Evolutionary conservation across 2,329 filamentous ascomycete genomes (phyloP), one percentile per base, ranked within the genome.

Genomic region (Penicillium sp.): DNA sequence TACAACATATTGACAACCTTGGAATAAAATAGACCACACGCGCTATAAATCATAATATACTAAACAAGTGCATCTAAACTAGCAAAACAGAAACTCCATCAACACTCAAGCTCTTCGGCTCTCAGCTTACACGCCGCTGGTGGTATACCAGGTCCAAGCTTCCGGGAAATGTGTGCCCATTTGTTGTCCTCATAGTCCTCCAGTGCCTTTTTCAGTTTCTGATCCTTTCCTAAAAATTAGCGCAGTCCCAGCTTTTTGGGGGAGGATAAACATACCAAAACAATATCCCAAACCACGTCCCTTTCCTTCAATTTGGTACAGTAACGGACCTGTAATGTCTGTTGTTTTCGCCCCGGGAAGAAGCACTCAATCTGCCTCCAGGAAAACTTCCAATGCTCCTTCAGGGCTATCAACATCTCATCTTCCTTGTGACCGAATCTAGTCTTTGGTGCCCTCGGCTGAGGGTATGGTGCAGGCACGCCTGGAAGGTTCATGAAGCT

Each of bases 331-430:
- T 96, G 90, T 53, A 96, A 72, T 28, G 90, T 95, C 17, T 90
- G 90, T 40, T 87, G 94, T 51, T 87, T 93, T 51, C 90, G 78
- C 1, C 89, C 90, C 0, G 90, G 90, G 61, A 96, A 96, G 71
- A 95, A 95, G 64, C 95, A 90, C 49, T 89, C 88, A 63, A 96
- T 96, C 75, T 96, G 90, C 72, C 95, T 95, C 90, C 90, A 96
- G 4, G 90, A 95, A 65, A 96, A 75, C 64, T 88, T 90, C 69
- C 93, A 94, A 64, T 93, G 90, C 71, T 96, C 90, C 69, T 96
- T 96, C 54, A 96, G 75, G 64, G 95, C 87, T 49, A 95, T 84
- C 47, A 96, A 76, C 42, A 95, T 74, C 58, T 87, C 83, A 68
- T 96, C 90, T 65, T 96, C 47, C n/a, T n/a, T 19, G 4, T 19